phyloP scores from a whole-genome alignment of 768 basidiomycete species.

The Russula sp. region DNA sequence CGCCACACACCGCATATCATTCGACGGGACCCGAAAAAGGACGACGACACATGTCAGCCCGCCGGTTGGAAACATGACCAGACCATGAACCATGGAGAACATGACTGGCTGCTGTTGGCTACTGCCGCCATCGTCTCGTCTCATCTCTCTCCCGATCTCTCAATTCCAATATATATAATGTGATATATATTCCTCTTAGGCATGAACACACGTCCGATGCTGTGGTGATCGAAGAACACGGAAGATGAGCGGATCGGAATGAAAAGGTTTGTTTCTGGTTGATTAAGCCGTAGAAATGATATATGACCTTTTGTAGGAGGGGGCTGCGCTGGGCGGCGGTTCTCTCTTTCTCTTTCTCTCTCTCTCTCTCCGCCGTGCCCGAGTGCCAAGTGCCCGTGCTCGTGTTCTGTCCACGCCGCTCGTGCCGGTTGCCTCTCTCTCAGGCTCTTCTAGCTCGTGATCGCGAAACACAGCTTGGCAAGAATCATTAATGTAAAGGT shows the following conservation, averaged over 20 bases:
- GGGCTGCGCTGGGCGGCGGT: too few relatives aligned
- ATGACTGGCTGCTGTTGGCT: too few relatives aligned
- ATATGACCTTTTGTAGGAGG: constrained; percentile 19
- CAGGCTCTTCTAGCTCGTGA: neutral
- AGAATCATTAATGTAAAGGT: neutral
- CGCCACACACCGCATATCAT: too few relatives aligned
- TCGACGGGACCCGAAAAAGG: too few relatives aligned
- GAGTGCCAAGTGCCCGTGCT: too few relatives aligned
- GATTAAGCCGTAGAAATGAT: constrained; percentile 13
- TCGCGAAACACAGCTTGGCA: constrained; percentile 14
- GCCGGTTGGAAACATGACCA: neutral
- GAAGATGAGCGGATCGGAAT: constrained; percentile 25
- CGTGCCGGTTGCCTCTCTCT: too few relatives aligned
- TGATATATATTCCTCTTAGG: neutral
- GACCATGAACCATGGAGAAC: too few relatives aligned
- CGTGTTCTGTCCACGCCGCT: too few relatives aligned
- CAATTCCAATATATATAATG: too few relatives aligned
- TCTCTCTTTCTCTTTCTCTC: neutral
- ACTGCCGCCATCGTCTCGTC: neutral
- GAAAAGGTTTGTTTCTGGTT: neutral
- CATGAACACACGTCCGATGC: constrained; percentile 15
- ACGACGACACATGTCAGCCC: constrained; percentile 16
- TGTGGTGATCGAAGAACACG: constrained; percentile 21
- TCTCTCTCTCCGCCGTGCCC: too few relatives aligned
- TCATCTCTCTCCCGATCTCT: neutral